These are phyloP conservation scores for Prunus davidiana DNA, from an alignment of 306 rosid species.

Conservation along the genomic window DNA sequence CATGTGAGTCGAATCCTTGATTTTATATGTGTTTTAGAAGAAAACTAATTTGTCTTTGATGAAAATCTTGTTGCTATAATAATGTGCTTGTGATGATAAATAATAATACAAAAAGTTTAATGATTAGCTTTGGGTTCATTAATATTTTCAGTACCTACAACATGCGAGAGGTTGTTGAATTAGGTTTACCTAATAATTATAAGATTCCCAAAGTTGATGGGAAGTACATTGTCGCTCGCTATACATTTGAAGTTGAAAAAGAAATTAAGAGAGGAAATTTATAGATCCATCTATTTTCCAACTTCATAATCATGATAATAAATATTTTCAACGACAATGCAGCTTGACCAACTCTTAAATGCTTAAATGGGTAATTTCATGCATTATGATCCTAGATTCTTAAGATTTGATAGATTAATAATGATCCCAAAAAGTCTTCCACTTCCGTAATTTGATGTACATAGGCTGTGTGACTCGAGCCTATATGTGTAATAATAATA, in stretches of 20 bases:
- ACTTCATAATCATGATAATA: too few species aligned
- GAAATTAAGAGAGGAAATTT: background rate
- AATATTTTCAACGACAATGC: background rate
- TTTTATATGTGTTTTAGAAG: background rate
- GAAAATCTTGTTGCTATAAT: background rate
- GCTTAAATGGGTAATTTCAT: background rate
- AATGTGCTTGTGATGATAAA: background rate
- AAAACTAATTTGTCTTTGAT: background rate
- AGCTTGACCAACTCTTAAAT: background rate
- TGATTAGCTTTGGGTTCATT: conserved; percentile 2
- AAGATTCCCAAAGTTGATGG: background rate
- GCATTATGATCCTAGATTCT: background rate
- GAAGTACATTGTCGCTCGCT: background rate
- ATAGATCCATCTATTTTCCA: background rate
- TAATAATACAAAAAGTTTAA: background rate
- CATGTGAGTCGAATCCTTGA: background rate
- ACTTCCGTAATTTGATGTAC: conserved; percentile 14
- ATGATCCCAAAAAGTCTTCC: conserved; percentile 25
- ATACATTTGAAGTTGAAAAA: background rate
- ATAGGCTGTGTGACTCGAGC: background rate
- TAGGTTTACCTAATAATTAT: conserved; percentile 31
- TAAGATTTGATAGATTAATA: conserved; percentile 16
- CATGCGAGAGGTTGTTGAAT: conserved; percentile 25
- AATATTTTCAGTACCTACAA: conserved; percentile 12
- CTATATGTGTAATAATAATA: background rate